These are phyloP conservation scores for Cladosporium sp. DNA, from an alignment of 2,329 filamentous ascomycete species.

Conservation along the genomic window DNA sequence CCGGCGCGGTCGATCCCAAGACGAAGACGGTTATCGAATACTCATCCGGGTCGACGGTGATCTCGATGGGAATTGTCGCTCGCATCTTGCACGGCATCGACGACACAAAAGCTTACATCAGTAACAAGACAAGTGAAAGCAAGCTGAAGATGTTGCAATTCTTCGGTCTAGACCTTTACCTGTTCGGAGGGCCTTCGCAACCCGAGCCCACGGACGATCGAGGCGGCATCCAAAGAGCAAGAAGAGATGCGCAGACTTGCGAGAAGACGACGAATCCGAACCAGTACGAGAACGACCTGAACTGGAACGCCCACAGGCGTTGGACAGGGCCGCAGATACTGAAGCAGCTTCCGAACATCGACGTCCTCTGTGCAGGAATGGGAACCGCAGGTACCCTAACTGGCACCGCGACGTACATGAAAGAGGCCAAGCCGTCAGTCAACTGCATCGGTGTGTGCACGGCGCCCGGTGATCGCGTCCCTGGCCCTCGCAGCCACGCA, in stretches of 20 bases:
- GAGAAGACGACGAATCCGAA: constrained; percentile 51
- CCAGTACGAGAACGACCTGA: constrained; percentile 84
- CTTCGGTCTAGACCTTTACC: constrained; percentile 51
- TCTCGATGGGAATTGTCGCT: constrained; percentile 53
- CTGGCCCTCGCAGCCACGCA: constrained; percentile 51
- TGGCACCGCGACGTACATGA: constrained; percentile 60
- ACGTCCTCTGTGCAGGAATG: constrained; percentile 83
- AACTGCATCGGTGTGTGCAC: constrained; percentile 46
- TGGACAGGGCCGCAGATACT: constrained; percentile 84
- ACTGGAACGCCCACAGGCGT: constrained; percentile 73
- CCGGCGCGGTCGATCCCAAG: constrained; percentile 8
- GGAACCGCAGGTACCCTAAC: constrained; percentile 91
- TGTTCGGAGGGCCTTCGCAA: constrained; percentile 55
- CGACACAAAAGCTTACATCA: constrained; percentile 51
- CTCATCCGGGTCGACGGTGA: constrained; percentile 57
- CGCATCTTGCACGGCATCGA: constrained; percentile 46
- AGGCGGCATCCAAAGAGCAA: constrained; percentile 48
- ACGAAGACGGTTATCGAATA: constrained; percentile 53
- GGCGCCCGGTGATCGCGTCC: constrained; percentile 51
- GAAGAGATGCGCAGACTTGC: constrained; percentile 37
- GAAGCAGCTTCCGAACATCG: constrained; percentile 61
- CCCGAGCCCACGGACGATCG: constrained; percentile 49
- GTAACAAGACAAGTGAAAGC: constrained; percentile 51
- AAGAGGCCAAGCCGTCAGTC: constrained; percentile 38
- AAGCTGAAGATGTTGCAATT: constrained; percentile 54